Percentiles rank a stretch among this genome's conserved stretches.
phyloP scores from a whole-genome alignment of 2,329 filamentous ascomycete species.

The Aspergillus sp. region DNA sequence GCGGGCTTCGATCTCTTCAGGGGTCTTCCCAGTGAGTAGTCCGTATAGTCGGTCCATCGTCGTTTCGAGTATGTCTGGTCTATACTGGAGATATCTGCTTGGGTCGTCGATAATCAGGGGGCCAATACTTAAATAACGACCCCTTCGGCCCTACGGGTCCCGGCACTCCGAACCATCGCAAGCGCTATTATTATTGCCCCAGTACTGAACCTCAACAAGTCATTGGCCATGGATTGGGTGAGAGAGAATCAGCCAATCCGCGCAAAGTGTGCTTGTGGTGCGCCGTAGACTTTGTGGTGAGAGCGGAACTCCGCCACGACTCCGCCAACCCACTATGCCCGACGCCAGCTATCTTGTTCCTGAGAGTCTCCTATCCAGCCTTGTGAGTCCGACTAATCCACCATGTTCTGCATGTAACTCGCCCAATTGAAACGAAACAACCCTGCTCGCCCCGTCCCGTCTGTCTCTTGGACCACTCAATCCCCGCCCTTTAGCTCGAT shows the following conservation, averaged over 20 bases:
- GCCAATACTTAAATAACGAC: not conserved
- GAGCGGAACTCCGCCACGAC: not conserved
- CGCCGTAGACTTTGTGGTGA: slow-evolving; percentile 10
- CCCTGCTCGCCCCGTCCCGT: not conserved
- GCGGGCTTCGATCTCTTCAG: slow-evolving; percentile 2
- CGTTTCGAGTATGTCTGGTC: not conserved
- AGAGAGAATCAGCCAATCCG: slow-evolving; percentile 6
- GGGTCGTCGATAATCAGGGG: not conserved
- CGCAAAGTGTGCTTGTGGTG: slow-evolving; percentile 7
- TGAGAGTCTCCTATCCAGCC: not conserved
- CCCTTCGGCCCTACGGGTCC: not conserved
- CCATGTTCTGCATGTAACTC: not conserved
- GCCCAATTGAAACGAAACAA: not conserved
- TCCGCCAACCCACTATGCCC: not conserved
- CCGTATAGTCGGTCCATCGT: slow-evolving; percentile 3
- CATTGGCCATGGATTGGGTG: not conserved
- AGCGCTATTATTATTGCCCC: too few relatives aligned
- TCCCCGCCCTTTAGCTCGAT: not conserved
- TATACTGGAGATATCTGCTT: not conserved
- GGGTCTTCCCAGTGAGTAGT: not conserved
- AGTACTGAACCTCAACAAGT: not conserved
- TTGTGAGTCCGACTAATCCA: not conserved
- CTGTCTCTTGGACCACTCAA: not conserved
- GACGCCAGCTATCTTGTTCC: not conserved
- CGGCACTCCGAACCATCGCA: too few relatives aligned